Evolutionary conservation across 805 yeast species (phyloP), one percentile per base, ranked within the genome.

Genomic region (Saturnispora bothae): DNA sequence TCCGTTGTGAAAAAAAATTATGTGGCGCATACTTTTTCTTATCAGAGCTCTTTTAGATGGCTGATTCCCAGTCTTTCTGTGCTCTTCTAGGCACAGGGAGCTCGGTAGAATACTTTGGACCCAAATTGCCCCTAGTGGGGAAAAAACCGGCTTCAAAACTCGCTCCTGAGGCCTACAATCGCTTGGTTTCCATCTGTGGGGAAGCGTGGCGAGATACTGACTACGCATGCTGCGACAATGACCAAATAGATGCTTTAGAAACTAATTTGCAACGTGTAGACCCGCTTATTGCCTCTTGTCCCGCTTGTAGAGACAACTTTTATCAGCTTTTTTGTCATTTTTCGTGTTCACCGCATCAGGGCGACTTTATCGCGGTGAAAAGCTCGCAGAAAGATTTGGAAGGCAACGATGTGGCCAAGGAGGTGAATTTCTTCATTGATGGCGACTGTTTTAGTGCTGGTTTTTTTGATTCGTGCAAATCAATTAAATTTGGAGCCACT

Each of bases 291-390:
- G 79, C 94, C 3, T 80, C 95, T 2, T 82, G 98, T 57, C 96
- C 96, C 2, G 97, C 98, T 0, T 89, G 98, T 56, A 66, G 72
- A 41, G 76, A 75, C 57, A 89, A 89, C 64, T 89, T 89, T 57
- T 74, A 74, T 51, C 82, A 80, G 49, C 65, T 88, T 47, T 85
- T 85, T 53, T 92, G 89, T 61, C 75, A 78, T 29, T 86, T 92
- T 58, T 81, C 96, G 1, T 89, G 98, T 58, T 82, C 95, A 3
- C 78, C 95, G 1, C 63, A 82, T 48, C 96, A 89, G 58, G 68
- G 84, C 0, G 57, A 63, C 10, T 89, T 85, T 58, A 68, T 86
- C 10, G 71, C 83, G 47, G 73, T 89, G 17, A 75, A 83, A 0
- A 54, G 58, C 10, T 69, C 74, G 0, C 67, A 64, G 16, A 53